Percentiles rank a stretch among this genome's conserved stretches.
Evolutionary conservation across 805 yeast genomes (phyloP).

Genomic region (Lachancea waltii): DNA sequence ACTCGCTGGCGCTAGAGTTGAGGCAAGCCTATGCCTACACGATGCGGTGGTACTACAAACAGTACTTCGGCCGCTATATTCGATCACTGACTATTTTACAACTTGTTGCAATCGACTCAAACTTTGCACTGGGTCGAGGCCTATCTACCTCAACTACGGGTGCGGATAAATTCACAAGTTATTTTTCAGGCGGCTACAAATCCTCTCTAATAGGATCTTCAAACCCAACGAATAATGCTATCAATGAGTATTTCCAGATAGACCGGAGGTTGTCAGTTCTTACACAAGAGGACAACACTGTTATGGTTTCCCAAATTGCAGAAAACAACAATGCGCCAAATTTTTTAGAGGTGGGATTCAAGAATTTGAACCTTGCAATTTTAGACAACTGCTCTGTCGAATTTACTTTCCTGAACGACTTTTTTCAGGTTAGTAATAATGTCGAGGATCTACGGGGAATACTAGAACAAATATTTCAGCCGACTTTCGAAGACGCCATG

Average conservation of each 20-base stretch:
- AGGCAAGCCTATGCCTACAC: slow-evolving; percentile 78
- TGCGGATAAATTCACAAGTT: slow-evolving; percentile 25
- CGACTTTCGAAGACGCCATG: slow-evolving; percentile 45
- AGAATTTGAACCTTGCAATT: slow-evolving; percentile 66
- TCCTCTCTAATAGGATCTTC: slow-evolving; percentile 13
- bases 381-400: slow-evolving; percentile 75
- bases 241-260: slow-evolving; percentile 51
- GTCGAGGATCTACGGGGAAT: slow-evolving; percentile 38
- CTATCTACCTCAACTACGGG: slow-evolving; percentile 25
- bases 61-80: slow-evolving; percentile 69
- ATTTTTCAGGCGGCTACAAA: slow-evolving; percentile 20
- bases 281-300: slow-evolving; percentile 49
- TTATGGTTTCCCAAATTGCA: slow-evolving; percentile 77
- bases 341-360: slow-evolving; percentile 67
- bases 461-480: slow-evolving; percentile 46
- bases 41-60: slow-evolving; percentile 87
- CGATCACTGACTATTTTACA: slow-evolving; percentile 63
- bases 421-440: slow-evolving; percentile 49
- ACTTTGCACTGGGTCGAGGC: slow-evolving; percentile 48
- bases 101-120: slow-evolving; percentile 48
- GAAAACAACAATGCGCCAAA: slow-evolving; percentile 62
- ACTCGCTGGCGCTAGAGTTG: slow-evolving; percentile 62
- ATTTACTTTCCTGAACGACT: slow-evolving; percentile 63
- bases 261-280: slow-evolving; percentile 58
- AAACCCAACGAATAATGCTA: slow-evolving; percentile 19